Base-by-base conservation (phyloP, 176 grass and related monocot species). In the Aegilops umbellulata region DNA sequence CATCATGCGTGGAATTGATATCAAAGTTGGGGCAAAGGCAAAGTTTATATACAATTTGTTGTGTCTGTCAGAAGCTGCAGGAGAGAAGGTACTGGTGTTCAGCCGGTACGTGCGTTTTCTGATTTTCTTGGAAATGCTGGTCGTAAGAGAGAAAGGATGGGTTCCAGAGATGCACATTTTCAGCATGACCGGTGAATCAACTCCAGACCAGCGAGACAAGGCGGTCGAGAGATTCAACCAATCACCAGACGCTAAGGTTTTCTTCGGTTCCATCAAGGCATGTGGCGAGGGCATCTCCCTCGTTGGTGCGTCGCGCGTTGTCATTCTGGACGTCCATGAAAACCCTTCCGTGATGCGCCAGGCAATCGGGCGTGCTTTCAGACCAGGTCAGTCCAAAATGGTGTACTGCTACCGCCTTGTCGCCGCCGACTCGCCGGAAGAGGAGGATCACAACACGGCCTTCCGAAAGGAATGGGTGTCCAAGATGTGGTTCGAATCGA, bases 231-330 rank as follows among this genome's bases (percentile, higher is more conserved):
- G 81, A 76, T 97, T 97, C 77, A 97, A 97, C 84, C 81, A 79
- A 41, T 97, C 92, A 53, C 71, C 85, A 2, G 42, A 94, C 61
- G 92, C 92, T 11, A 97, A 88, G 63, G 85, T 97, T 68, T 87
- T 97, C 62, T 94, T 97, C 4, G 95, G 92, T 38, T 94, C 95
- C 27, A 92, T 97, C 80, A 92, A 94, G 81, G 95, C 95, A 5
- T 97, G 39, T 1, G 95, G 95, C 19, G 95, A 97, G 74, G 95
- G 92, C n/a, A 97, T 97, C 60, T 97, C 92, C 42, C 88, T 97
- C 22, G 81, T 91, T 23, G 95, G 95, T 3, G 90, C 92, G 69
- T 97, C 92, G 4, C 89, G 92, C 10, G 24, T 94, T 36, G 86
- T 97, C 49, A 92, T 97, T 62, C 83, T 97, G 82, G 95, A 97